A percentile compares a stretch with the other conserved stretches of the same genome.
Evolutionary conservation across 2,329 filamentous ascomycete species (phyloP).

Genomic region (Penicillium griseofulvum): DNA sequence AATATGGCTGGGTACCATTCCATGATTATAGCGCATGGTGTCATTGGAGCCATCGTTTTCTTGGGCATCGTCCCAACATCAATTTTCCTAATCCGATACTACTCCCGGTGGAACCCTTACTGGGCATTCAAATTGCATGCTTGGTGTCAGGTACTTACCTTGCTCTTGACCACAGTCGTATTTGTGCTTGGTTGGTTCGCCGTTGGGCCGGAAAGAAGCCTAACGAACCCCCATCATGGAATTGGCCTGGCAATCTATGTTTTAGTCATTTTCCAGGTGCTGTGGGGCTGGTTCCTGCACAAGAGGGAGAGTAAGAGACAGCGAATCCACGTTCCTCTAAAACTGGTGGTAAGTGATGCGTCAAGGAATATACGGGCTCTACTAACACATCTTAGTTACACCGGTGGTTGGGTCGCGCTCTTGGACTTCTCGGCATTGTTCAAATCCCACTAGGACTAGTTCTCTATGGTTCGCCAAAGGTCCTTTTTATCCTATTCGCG

Average conservation of each 20-base stretch:
- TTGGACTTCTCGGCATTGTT: slow-evolving; percentile 76
- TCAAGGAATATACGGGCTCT: not conserved
- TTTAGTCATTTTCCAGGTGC: slow-evolving; percentile 56
- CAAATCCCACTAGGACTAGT: slow-evolving; percentile 88
- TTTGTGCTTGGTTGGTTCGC: slow-evolving; percentile 63
- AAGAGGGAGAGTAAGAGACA: slow-evolving; percentile 53
- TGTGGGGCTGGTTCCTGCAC: slow-evolving; percentile 60
- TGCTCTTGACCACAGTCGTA: slow-evolving; percentile 61
- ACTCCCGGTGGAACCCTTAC: slow-evolving; percentile 53
- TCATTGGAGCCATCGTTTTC: slow-evolving; percentile 61
- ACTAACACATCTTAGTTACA: slow-evolving; percentile 65
- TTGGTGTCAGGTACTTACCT: slow-evolving; percentile 61
- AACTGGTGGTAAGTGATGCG: slow-evolving; percentile 49
- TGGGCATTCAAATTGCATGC: slow-evolving; percentile 60
- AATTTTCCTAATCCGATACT: slow-evolving; percentile 61
- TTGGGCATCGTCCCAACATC: slow-evolving; percentile 59
- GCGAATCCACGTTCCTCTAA: slow-evolving; percentile 55
- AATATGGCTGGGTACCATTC: slow-evolving; percentile 58
- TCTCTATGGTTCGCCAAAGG: slow-evolving; percentile 84
- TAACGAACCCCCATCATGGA: slow-evolving; percentile 66
- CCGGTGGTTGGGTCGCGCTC: slow-evolving; percentile 77
- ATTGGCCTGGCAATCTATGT: slow-evolving; percentile 65
- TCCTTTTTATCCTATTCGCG: slow-evolving; percentile 80
- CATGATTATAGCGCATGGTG: slow-evolving; percentile 59
- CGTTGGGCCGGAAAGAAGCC: slow-evolving; percentile 58